Evolutionary conservation across 805 yeast genomes (phyloP).

Genomic region (Clavispora vitiphila): DNA sequence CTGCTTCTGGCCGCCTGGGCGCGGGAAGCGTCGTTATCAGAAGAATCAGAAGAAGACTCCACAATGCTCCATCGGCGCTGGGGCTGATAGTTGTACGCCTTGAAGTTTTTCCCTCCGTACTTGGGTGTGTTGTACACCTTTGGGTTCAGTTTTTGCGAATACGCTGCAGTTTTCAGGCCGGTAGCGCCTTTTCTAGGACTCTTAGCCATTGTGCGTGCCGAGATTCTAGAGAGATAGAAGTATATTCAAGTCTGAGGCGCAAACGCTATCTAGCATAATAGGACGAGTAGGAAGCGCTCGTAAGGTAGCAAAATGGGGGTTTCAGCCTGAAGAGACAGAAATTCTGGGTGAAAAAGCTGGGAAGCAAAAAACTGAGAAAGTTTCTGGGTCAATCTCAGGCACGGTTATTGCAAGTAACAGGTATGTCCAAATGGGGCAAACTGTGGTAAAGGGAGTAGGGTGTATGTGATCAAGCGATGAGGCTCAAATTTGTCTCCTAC

Average conservation of each 20-base stretch:
- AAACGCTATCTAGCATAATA: slow-evolving; percentile 4
- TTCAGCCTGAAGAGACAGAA: neutral
- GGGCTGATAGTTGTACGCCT: slow-evolving; percentile 16
- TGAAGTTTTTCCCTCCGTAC: slow-evolving; percentile 31
- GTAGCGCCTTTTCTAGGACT: slow-evolving; percentile 24
- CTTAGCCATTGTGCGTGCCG: slow-evolving; percentile 22
- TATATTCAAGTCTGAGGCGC: slow-evolving; percentile 4
- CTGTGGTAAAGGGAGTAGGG: neutral
- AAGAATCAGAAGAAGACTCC: slow-evolving; percentile 25
- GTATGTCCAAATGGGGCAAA: neutral
- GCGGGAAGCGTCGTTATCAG: slow-evolving; percentile 16
- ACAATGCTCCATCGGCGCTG: slow-evolving; percentile 32
- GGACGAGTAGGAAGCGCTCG: neutral
- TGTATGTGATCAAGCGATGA: neutral
- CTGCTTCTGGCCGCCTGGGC: neutral
- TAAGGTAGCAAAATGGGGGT: neutral
- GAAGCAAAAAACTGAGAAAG: neutral
- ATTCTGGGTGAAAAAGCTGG: neutral
- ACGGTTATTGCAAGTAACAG: neutral
- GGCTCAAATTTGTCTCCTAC: slow-evolving; percentile 1
- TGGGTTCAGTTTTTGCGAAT: slow-evolving; percentile 11
- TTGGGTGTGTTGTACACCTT: slow-evolving; percentile 9
- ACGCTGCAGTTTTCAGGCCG: slow-evolving; percentile 6
- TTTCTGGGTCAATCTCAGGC: neutral
- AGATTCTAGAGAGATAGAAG: slow-evolving; percentile 3